Conservation (phyloP, 805 yeast species). For the Zygosaccharomyces kombuchaensis region DNA sequence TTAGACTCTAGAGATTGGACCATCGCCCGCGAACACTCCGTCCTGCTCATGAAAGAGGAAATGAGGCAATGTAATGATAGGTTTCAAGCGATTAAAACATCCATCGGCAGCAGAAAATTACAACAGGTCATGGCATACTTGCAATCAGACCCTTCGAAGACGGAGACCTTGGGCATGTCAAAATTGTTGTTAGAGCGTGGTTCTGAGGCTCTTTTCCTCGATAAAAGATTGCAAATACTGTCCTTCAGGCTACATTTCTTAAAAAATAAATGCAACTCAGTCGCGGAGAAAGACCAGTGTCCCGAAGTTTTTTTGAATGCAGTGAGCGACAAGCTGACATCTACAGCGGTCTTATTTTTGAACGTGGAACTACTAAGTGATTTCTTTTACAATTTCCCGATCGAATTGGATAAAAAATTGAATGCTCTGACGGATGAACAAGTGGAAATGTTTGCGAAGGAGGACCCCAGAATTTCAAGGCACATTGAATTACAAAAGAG, state of each 20-base stretch:
- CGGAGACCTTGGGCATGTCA: slow-evolving; percentile 83
- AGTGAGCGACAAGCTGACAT: slow-evolving; percentile 84
- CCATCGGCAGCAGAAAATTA: slow-evolving; percentile 80
- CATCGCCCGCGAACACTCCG: slow-evolving; percentile 72
- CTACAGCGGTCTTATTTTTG: slow-evolving; percentile 86
- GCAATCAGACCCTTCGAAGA: slow-evolving; percentile 38
- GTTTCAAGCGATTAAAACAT: slow-evolving; percentile 52
- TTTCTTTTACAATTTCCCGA: slow-evolving; percentile 92
- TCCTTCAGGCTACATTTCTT: slow-evolving; percentile 72
- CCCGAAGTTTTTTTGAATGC: slow-evolving; percentile 94
- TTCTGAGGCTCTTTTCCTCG: slow-evolving; percentile 74
- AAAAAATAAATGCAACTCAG: slow-evolving; percentile 68
- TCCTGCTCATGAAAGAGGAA: slow-evolving; percentile 73
- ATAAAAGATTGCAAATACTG: slow-evolving; percentile 65
- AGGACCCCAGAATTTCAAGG: slow-evolving; percentile 83
- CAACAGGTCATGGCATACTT: slow-evolving; percentile 76
- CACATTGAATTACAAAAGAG: slow-evolving; percentile 94
- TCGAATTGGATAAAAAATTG: slow-evolving; percentile 79
- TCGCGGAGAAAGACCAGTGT: slow-evolving; percentile 81
- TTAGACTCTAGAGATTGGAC: slow-evolving; percentile 95
- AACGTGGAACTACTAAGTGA: slow-evolving; percentile 93
- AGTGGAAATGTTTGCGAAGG: slow-evolving; percentile 85
- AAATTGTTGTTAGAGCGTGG: slow-evolving; percentile 71
- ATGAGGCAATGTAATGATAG: slow-evolving; percentile 72
- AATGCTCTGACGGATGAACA: slow-evolving; percentile 65